Conservation (phyloP, 495 filamentous ascomycete genomes). For the Tirmania nivea region DNA sequence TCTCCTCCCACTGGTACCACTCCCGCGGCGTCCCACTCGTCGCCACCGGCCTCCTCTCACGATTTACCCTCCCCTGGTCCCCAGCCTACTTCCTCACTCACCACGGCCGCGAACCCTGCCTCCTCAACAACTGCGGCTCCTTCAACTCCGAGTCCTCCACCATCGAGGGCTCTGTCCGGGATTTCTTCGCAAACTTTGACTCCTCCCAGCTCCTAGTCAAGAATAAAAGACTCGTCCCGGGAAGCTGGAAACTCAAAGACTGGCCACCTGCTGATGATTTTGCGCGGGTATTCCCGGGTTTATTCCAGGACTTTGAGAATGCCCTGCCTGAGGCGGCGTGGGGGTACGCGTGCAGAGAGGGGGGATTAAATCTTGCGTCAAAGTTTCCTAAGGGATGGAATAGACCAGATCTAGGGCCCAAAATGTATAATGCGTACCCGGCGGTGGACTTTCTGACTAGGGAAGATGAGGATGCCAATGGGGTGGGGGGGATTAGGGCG, state of each 20-base stretch:
- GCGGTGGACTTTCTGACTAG: constrained; percentile 14
- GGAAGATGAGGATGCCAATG: background rate
- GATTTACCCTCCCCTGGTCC: constrained; percentile 18
- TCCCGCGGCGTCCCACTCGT: constrained; percentile 15
- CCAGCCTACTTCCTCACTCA: constrained; percentile 14
- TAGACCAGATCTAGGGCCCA: constrained; percentile 19
- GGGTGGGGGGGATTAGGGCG: background rate
- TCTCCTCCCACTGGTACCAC: constrained; percentile 9
- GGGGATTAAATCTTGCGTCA: constrained; percentile 13
- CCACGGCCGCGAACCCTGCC: constrained; percentile 10
- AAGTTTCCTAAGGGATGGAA: constrained; percentile 10
- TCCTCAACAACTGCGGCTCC: constrained; percentile 10
- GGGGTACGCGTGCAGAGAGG: constrained; percentile 13
- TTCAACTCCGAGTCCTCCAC: constrained; percentile 1
- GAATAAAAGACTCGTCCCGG: background rate
- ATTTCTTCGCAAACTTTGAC: constrained; percentile 14
- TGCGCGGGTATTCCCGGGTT: constrained; percentile 11
- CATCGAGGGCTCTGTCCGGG: constrained; percentile 3
- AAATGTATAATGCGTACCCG: constrained; percentile 20
- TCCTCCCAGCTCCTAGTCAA: background rate
- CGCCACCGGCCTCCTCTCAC: constrained; percentile 10
- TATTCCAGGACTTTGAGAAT: constrained; percentile 19
- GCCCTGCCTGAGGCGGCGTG: constrained; percentile 14
- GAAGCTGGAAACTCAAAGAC: constrained; percentile 13
- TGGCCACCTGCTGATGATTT: constrained; percentile 20